Percentiles rank a stretch among this genome's conserved stretches.
phyloP scores from a whole-genome alignment of 2,329 filamentous ascomycete genomes.

The Triangularia setosa region DNA sequence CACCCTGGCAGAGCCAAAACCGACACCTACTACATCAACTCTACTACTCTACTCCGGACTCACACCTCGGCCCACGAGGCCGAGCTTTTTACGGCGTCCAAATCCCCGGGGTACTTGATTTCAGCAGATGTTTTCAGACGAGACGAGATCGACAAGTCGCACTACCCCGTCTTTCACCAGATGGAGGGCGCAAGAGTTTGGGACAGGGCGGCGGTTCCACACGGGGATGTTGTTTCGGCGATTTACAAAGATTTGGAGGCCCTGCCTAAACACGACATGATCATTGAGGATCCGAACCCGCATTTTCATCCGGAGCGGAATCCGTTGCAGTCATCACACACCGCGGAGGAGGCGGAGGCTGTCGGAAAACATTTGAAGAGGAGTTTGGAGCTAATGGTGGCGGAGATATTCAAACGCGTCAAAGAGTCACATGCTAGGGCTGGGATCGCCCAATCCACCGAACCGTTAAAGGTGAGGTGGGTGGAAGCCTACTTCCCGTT shows the following conservation, averaged over 20 bases:
- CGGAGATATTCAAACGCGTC: constrained; percentile 80
- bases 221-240: constrained; percentile 53
- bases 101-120: constrained; percentile 78
- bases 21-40: constrained; percentile 95
- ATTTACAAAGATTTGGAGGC: constrained; percentile 67
- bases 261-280: constrained; percentile 69
- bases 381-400: constrained; percentile 83
- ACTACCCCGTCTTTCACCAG: constrained; percentile 97
- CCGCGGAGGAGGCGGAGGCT: constrained; percentile 72
- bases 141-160: constrained; percentile 89
- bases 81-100: constrained; percentile 69
- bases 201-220: constrained; percentile 62
- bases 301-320: constrained; percentile 74
- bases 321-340: constrained; percentile 75
- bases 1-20: constrained; percentile 83
- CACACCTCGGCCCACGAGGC: constrained; percentile 94
- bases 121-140: constrained; percentile 92
- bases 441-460: constrained; percentile 49
- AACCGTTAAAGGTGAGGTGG: constrained; percentile 85
- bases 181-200: constrained; percentile 95
- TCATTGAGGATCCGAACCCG: constrained; percentile 80
- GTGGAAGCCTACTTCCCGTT: constrained; percentile 98
- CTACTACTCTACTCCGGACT: constrained; percentile 77
- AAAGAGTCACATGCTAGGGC: constrained; percentile 56
- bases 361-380: constrained; percentile 82